Base-by-base conservation (phyloP, 108 stramenopile species). In the Epipyxis sp. region DNA sequence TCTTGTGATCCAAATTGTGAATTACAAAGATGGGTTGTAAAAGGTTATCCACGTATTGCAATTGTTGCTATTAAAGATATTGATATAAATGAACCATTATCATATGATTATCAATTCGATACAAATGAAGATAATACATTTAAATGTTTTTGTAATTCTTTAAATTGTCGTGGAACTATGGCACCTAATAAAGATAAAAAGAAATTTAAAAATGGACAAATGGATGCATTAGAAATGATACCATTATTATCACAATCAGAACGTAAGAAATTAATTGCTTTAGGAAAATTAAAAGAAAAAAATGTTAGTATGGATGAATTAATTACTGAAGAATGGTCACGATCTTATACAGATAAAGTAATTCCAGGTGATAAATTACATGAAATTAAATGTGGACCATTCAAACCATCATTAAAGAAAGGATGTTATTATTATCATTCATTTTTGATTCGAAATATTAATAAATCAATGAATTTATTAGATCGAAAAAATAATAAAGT, bases 1-100 rank as follows among this genome's bases (percentile, higher is more conserved):
- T 91, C 91, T 27, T 96, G 95, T 78, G 88, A 91, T 59, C 94
- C 94, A 0, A 97, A 97, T 78, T 95, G 95, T 83, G 85, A 90
- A 44, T 82, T 94, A 58, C 81, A 87, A 59, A 89, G 82, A 3
- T 83, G 91, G 72, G 94, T 92, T 78, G 94, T 94, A 6, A 83
- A 78, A 10, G 95, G 95, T 10, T 77, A 86, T 45, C 91, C 84
- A 58, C 88, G 92, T n/a, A 90, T 93, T 69, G 93, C 90, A 44
- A 93, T 96, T 69, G 85, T 91, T 58, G 90, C 89, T 40, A 78
- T 87, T 41, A 78, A 79, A 3, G 92, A 93, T 76, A 89, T 94
- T 20, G 40, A 43, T 0, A 84, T 87, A 42, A 93, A 93, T n/a
- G 91, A 90, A 44, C 91, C 93, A 82, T 80, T 96, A 50, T 87